A percentile compares a stretch with the other conserved stretches of the same genome.
Conservation (phyloP, 2,329 filamentous ascomycete genomes). For the Capronia americana region DNA sequence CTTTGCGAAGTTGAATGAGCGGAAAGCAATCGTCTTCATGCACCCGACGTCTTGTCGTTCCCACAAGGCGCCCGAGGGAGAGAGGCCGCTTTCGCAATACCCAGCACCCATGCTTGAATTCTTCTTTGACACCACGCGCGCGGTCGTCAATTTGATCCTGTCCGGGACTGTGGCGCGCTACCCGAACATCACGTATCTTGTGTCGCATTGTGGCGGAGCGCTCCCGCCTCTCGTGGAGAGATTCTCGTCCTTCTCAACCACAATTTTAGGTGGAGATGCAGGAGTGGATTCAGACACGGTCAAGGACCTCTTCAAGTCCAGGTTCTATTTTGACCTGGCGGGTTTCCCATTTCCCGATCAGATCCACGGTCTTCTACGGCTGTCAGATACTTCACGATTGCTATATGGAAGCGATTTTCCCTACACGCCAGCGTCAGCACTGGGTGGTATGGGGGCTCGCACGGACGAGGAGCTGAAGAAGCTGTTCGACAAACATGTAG, state of each 20-base stretch:
- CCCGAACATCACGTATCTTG: constrained; percentile 54
- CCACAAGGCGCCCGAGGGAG: constrained; percentile 4
- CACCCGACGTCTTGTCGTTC: constrained; percentile 54
- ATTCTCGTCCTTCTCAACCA: constrained; percentile 25
- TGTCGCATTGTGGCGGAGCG: constrained; percentile 57
- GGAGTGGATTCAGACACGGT: constrained; percentile 6
- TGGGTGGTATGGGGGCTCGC: constrained; percentile 15
- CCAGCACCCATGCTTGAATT: constrained; percentile 44
- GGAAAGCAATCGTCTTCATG: constrained; percentile 58
- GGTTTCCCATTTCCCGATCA: constrained; percentile 33
- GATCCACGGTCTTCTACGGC: constrained; percentile 52
- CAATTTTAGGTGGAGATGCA: constrained; percentile 6
- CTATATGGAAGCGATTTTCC: constrained; percentile 63
- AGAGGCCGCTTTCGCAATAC: constrained; percentile 23
- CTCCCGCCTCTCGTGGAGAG: constrained; percentile 43
- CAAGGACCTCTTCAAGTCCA: constrained; percentile 21
- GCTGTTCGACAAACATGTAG: constrained; percentile 14
- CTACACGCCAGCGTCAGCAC: constrained; percentile 50
- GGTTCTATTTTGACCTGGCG: constrained; percentile 34
- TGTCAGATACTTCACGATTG: constrained; percentile 51
- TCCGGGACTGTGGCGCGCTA: constrained; percentile 53
- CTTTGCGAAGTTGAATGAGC: constrained; percentile 55
- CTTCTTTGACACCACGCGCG: constrained; percentile 59
- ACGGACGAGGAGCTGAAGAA: constrained; percentile 21
- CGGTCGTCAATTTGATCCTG: constrained; percentile 56